Evolutionary conservation across 352 stramenopile species (phyloP), one percentile per base, ranked within the genome.

Genomic region (Phytopythium boreale): DNA sequence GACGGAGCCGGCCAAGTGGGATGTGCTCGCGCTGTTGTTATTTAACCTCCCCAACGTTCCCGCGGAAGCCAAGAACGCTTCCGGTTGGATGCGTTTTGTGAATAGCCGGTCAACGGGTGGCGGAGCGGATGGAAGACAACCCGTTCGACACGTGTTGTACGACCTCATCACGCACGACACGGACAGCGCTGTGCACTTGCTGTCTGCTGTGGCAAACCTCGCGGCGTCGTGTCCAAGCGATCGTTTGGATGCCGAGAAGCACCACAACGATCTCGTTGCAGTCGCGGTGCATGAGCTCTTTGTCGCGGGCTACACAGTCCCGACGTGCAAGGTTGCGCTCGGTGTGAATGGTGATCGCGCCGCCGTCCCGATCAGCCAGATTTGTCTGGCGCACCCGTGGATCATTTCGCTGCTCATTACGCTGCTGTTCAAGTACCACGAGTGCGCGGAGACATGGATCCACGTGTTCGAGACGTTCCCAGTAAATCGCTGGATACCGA

Each of bases 401-500:
- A 72, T 87, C 41, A 69, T 89, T 2, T 91, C 82, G 51, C 71
- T 86, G 61, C 56, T 91, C 10, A 77, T 91, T 34, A 77, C 72
- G 27, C 64, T 91, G 26, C 57, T 91, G 3, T 86, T 80, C 47
- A 90, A 93, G 63, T 92, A 92, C 59, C 85, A 96, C 43, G 76
- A 90, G 57, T 92, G 85, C 59, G 80, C 82, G 1, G 82, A 79
- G 29, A 92, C 83, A 0, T 93, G 85, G 79, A 90, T 93, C 51
- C 72, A 91, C 39, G 79, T 96, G 10, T 94, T 96, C 26, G 84
- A 93, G 61, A 92, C 80, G 26, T 91, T 96, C 66, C 87, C 87
- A 11, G 82, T 96, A n/a, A 93, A 92, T 68, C 78, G 85, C 2
- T 96, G 87, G 87, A 60, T 84, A 20, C 87, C 87, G 0, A 90